Conservation (phyloP, 768 basidiomycete species). For the Leucosporidium scottii region DNA sequence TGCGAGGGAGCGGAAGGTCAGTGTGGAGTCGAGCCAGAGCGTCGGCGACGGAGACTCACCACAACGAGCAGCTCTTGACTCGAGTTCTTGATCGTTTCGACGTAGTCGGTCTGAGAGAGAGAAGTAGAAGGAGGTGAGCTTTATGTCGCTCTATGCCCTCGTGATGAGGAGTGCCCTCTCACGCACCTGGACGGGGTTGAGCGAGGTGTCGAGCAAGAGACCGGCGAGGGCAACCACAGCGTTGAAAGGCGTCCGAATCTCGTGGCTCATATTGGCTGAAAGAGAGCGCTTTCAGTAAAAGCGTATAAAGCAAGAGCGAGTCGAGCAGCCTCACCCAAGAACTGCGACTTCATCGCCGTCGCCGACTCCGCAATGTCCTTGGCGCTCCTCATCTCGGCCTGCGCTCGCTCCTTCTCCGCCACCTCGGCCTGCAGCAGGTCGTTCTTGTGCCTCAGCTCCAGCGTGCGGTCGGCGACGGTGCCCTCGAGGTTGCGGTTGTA, state of each 20-base stretch:
- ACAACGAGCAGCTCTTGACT: slow-evolving; percentile 29
- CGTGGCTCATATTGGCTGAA: slow-evolving; percentile 1
- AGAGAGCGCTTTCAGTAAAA: not conserved
- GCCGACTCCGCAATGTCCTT: slow-evolving; percentile 32
- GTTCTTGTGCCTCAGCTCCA: slow-evolving; percentile 11
- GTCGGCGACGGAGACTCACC: slow-evolving; percentile 6
- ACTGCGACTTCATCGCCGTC: slow-evolving; percentile 28
- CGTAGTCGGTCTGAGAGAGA: slow-evolving; percentile 29
- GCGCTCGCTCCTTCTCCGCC: slow-evolving; percentile 27
- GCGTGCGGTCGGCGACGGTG: slow-evolving; percentile 22
- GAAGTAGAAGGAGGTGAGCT: too few relatives aligned
- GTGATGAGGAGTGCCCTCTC: too few relatives aligned
- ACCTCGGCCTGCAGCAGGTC: slow-evolving; percentile 18
- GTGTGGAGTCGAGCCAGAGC: too few relatives aligned
- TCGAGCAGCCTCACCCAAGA: slow-evolving; percentile 11
- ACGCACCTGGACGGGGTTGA: slow-evolving; percentile 22
- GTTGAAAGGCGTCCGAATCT: slow-evolving; percentile 33
- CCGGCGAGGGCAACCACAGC: slow-evolving; percentile 25
- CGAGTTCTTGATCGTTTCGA: slow-evolving; percentile 33
- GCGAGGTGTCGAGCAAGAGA: slow-evolving; percentile 25
- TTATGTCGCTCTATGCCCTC: too few relatives aligned
- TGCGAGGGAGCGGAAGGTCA: not conserved
- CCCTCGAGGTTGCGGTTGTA: slow-evolving; percentile 30
- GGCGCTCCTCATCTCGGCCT: slow-evolving; percentile 25
- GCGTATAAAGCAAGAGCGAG: not conserved